Conservation (phyloP, 176 grass and related monocot species). For the Musa beccarii region DNA sequence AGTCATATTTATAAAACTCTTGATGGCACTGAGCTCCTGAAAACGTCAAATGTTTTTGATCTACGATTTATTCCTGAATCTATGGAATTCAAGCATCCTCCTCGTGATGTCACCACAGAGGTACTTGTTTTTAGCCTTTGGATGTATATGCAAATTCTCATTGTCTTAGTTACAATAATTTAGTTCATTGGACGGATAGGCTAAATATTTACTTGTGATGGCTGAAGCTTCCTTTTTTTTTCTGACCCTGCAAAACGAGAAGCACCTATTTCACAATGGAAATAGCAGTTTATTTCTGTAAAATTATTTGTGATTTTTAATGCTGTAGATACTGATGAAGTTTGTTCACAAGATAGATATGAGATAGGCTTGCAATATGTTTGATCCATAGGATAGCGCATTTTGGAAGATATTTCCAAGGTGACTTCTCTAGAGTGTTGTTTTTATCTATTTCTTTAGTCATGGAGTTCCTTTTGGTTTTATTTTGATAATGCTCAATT, state of each 20-base stretch:
- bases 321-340: not conserved
- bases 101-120: slow-evolving; percentile 58
- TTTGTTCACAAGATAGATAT: not conserved
- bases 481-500: not conserved
- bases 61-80: slow-evolving; percentile 69
- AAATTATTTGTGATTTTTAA: no score
- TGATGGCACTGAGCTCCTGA: slow-evolving; percentile 71
- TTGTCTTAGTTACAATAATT: not conserved
- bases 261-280: not conserved
- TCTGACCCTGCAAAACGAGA: not conserved
- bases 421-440: not conserved
- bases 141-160: not conserved
- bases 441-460: not conserved
- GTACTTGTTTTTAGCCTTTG: slow-evolving; percentile 29
- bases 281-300: no score
- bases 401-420: not conserved
- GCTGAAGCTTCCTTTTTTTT: not conserved
- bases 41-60: slow-evolving; percentile 77
- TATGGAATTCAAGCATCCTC: slow-evolving; percentile 66
- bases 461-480: not conserved
- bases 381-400: not conserved
- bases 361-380: no score
- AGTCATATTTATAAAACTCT: slow-evolving; percentile 79
- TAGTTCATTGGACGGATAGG: not conserved
- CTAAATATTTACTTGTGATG: not conserved